A percentile compares a stretch with the other conserved stretches of the same genome.
phyloP scores from a whole-genome alignment of 345 rosid genomes.

The Eucalyptus cloeziana region DNA sequence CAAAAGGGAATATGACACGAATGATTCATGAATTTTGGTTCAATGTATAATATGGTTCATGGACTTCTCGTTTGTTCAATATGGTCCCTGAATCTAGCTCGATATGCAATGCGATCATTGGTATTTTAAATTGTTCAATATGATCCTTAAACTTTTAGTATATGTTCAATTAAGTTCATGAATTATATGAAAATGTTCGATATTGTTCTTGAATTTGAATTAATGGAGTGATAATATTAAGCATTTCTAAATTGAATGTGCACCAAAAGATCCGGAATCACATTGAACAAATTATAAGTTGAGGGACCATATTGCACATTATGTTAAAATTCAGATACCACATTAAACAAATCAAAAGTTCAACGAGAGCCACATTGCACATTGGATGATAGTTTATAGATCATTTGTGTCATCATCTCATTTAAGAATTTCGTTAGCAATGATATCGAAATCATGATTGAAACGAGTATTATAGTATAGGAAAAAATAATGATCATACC shows the following conservation, averaged over 20 bases:
- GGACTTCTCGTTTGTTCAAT: fast-evolving
- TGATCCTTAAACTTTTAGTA: fast-evolving
- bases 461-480: no score
- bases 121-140: no score
- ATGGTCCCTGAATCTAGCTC: fast-evolving
- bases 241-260: no score
- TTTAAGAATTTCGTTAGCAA: neutral
- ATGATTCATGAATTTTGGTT: no score
- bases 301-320: fast-evolving
- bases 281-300: no score
- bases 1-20: neutral
- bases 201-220: no score
- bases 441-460: neutral
- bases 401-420: no score
- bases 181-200: neutral
- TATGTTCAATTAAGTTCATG: fast-evolving
- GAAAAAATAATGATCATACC: no score
- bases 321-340: no score
- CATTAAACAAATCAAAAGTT: neutral
- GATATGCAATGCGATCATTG: no score
- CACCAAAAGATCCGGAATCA: fast-evolving
- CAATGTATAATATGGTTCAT: fast-evolving
- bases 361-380: no score
- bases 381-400: neutral
- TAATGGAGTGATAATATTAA: fast-evolving